Evolutionary conservation across 2,329 filamentous ascomycete species (phyloP).

Genomic region (Colletotrichum sp.): DNA sequence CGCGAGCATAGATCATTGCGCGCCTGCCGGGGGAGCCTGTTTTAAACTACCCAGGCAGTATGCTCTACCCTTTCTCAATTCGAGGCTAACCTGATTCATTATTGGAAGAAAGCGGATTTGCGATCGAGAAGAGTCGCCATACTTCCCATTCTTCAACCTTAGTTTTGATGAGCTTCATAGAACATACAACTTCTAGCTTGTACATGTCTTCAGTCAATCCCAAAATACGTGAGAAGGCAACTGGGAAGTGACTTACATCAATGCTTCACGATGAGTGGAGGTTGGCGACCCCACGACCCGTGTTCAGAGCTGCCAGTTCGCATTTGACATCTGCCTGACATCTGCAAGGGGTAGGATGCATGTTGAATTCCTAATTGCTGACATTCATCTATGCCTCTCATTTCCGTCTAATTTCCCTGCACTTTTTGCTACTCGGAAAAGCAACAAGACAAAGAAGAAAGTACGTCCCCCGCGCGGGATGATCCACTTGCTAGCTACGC

Average conservation of each 20-base stretch:
- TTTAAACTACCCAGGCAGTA: background rate
- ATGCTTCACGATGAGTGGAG: background rate
- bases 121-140: rapidly evolving
- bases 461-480: background rate
- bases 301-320: background rate
- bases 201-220: background rate
- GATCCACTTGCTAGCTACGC: background rate
- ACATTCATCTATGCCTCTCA: background rate
- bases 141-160: background rate
- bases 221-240: background rate
- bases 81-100: background rate
- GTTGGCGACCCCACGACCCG: background rate
- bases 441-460: background rate
- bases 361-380: background rate
- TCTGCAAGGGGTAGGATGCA: background rate
- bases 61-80: background rate
- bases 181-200: rapidly evolving
- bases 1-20: rapidly evolving
- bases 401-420: background rate
- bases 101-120: rapidly evolving
- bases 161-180: rapidly evolving
- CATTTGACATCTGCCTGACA: background rate
- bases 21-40: rapidly evolving
- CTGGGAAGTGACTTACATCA: background rate
- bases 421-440: background rate